phyloP scores from a whole-genome alignment of 495 filamentous ascomycete genomes.

The Daldinia vernicosa region DNA sequence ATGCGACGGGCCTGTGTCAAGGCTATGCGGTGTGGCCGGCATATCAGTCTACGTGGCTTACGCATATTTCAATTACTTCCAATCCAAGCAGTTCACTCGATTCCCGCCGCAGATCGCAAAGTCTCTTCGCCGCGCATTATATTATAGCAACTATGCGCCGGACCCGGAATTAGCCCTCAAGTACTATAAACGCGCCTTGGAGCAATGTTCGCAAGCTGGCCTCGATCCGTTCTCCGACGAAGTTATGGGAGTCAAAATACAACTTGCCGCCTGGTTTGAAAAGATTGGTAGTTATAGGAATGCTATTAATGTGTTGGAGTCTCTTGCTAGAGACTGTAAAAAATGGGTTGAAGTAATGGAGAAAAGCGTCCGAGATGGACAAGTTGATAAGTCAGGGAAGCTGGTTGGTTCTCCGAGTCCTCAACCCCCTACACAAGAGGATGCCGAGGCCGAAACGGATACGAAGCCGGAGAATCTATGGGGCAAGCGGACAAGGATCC shows the following conservation, averaged over 20 bases:
- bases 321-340: constrained; percentile 66
- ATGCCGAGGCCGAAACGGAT: constrained; percentile 39
- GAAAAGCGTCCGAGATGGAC: constrained; percentile 60
- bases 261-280: constrained; percentile 80
- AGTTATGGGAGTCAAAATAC: constrained; percentile 86
- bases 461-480: constrained; percentile 57
- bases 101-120: constrained; percentile 84
- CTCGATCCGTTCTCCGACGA: constrained; percentile 92
- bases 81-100: constrained; percentile 62
- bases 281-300: constrained; percentile 70
- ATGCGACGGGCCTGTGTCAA: constrained; percentile 33
- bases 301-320: constrained; percentile 78
- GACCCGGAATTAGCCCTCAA: constrained; percentile 78
- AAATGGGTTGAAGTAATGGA: constrained; percentile 69
- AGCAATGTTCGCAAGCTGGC: constrained; percentile 70
- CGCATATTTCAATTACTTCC: constrained; percentile 74
- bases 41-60: constrained; percentile 66
- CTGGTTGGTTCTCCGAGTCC: constrained; percentile 33
- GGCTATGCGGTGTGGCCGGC: constrained; percentile 59
- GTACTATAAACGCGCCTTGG: constrained; percentile 80
- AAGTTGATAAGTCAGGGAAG: constrained; percentile 45
- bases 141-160: constrained; percentile 78
- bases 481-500: constrained; percentile 71
- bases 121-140: constrained; percentile 83
- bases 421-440: constrained; percentile 37